Evolutionary conservation across 495 filamentous ascomycete species (phyloP).

Genomic region (Viridothelium virens): DNA sequence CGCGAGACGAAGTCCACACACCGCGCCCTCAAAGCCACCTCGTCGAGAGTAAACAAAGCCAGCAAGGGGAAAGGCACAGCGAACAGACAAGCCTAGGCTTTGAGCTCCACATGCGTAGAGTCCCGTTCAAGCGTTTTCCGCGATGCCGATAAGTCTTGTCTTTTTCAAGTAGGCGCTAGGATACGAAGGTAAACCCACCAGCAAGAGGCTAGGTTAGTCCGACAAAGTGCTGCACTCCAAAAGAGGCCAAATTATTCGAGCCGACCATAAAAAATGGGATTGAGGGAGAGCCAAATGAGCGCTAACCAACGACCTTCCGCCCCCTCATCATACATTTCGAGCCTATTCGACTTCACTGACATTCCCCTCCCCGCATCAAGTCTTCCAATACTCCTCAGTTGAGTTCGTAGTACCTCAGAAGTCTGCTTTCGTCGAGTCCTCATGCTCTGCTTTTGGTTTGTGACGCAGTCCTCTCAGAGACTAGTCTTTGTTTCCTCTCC

Average conservation of each 20-base stretch:
- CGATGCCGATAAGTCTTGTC: neutral
- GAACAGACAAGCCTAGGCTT: conserved; percentile 11
- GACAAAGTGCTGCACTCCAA: neutral
- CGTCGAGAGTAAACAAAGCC: neutral
- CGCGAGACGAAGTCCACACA: neutral
- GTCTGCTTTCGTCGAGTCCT: neutral
- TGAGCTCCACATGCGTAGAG: neutral
- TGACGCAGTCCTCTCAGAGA: conserved; percentile 70
- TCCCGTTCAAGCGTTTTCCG: neutral
- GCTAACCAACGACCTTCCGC: neutral
- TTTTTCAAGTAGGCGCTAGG: neutral
- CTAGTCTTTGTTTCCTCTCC: conserved; percentile 83
- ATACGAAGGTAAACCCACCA: neutral
- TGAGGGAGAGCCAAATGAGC: neutral
- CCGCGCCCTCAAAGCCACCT: neutral
- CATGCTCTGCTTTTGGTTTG: neutral
- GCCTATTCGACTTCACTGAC: neutral
- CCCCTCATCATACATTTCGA: neutral
- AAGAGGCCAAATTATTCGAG: neutral
- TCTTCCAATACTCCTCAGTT: neutral
- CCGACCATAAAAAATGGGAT: neutral
- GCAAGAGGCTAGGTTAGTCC: neutral
- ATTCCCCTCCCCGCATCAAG: neutral
- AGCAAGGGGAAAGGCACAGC: neutral
- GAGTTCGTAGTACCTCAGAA: neutral